phyloP scores from a whole-genome alignment of 768 basidiomycete genomes.

The Myochromella boudieri region DNA sequence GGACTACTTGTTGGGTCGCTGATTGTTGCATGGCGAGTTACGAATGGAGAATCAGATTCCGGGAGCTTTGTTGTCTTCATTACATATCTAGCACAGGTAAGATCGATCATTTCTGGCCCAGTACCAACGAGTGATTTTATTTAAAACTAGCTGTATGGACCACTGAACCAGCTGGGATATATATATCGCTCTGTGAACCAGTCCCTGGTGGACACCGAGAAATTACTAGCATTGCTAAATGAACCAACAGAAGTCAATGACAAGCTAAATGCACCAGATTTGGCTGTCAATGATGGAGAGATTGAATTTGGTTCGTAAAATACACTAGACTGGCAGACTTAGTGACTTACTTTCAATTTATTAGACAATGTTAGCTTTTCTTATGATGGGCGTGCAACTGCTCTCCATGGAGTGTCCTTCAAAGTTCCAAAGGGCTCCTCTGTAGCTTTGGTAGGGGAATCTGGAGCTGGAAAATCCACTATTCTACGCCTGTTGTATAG shows the following conservation, averaged over 20 bases:
- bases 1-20: constrained; percentile 82
- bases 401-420: constrained; percentile 81
- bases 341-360: neutral
- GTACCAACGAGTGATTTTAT: constrained; percentile 6
- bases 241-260: constrained; percentile 87
- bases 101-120: constrained; percentile 8
- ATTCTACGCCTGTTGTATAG: constrained; percentile 86
- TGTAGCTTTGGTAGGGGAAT: constrained; percentile 88
- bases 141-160: constrained; percentile 57
- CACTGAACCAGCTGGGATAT: constrained; percentile 75
- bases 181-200: constrained; percentile 78
- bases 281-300: constrained; percentile 70
- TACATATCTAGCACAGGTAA: constrained; percentile 76
- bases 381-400: constrained; percentile 71
- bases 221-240: constrained; percentile 74
- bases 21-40: constrained; percentile 73
- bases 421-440: constrained; percentile 83
- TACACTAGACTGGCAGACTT: neutral
- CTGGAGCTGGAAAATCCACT: constrained; percentile 81
- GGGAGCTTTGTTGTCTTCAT: constrained; percentile 79
- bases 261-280: constrained; percentile 69
- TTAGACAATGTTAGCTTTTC: constrained; percentile 85
- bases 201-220: constrained; percentile 81
- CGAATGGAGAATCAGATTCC: constrained; percentile 46
- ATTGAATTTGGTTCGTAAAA: constrained; percentile 78